These are phyloP conservation scores for Pythium plurisporium DNA, from an alignment of 352 stramenopile species.

Conservation along the genomic window DNA sequence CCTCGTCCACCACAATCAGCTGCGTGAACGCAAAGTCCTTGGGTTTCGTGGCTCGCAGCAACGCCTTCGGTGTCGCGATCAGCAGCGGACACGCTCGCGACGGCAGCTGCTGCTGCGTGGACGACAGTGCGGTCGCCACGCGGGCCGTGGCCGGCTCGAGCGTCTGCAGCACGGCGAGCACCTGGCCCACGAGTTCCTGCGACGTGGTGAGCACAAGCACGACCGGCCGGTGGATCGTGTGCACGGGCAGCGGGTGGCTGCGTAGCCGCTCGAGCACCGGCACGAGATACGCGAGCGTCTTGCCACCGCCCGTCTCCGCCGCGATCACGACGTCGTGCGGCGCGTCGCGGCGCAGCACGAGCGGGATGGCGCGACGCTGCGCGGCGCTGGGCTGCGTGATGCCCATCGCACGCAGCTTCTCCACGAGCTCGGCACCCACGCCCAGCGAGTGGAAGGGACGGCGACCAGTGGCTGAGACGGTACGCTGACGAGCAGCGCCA, in stretches of 20 bases:
- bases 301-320: conserved; percentile 93
- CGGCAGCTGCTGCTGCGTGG: conserved; percentile 43
- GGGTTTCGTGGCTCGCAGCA: conserved; percentile 59
- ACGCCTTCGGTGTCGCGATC: conserved; percentile 55
- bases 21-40: conserved; percentile 74
- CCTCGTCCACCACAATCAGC: conserved; percentile 73
- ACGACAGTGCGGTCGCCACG: conserved; percentile 43
- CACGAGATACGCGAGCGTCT: conserved; percentile 95
- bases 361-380: conserved; percentile 53
- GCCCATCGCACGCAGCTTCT: conserved; percentile 34
- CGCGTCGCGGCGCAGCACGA: conserved; percentile 27
- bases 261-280: conserved; percentile 79
- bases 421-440: conserved; percentile 27
- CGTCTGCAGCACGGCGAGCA: conserved; percentile 40
- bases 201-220: conserved; percentile 83
- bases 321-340: conserved; percentile 88
- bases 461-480: background rate
- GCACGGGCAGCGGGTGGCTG: conserved; percentile 27
- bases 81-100: conserved; percentile 43
- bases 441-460: conserved; percentile 59
- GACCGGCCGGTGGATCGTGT: conserved; percentile 42
- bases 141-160: conserved; percentile 37
- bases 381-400: conserved; percentile 43
- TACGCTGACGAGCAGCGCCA: no score
- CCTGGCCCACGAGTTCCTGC: conserved; percentile 81